Conservation (phyloP, 345 rosid species). For the Odontarrhena argentea region DNA sequence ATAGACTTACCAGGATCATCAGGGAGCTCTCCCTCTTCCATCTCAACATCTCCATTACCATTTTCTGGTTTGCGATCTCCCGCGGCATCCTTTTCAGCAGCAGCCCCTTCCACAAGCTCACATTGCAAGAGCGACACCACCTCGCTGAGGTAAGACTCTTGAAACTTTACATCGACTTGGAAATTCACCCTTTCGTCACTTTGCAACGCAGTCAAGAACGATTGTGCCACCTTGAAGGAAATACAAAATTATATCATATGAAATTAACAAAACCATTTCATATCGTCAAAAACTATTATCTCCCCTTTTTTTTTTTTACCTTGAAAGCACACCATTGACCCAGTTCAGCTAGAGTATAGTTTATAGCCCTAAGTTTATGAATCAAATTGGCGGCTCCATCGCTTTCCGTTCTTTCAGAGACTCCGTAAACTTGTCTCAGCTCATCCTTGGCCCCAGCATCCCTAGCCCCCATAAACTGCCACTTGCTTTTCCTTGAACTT, state of each 20-base stretch:
- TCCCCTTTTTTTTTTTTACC: constrained; percentile 48
- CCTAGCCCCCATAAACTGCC: constrained; percentile 99
- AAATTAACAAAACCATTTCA: constrained; percentile 2
- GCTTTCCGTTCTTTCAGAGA: constrained; percentile 95
- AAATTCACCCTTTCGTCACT: constrained; percentile 91
- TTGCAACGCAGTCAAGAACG: constrained; percentile 87
- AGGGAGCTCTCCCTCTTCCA: constrained; percentile 99
- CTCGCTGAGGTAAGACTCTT: constrained; percentile 78
- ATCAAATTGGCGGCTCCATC: constrained; percentile 97
- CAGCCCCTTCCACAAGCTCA: constrained; percentile 90
- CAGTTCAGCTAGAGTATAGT: constrained; percentile 88
- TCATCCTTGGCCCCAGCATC: constrained; percentile 99
- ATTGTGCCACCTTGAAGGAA: constrained; percentile 76
- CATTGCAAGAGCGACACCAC: constrained; percentile 85
- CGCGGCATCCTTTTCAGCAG: constrained; percentile 53
- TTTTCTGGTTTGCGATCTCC: constrained; percentile 47
- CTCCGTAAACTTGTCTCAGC: constrained; percentile 93
- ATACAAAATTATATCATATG: not conserved
- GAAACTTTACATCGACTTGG: constrained; percentile 95
- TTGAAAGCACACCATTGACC: constrained; percentile 99
- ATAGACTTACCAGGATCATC: constrained; percentile 73
- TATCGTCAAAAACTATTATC: constrained; percentile 5
- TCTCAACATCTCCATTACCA: constrained; percentile 57
- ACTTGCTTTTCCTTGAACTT: constrained; percentile 86
- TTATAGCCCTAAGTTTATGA: constrained; percentile 92